Conservation (phyloP, 176 grass and related monocot species). For the Phyllostachys edulis region DNA sequence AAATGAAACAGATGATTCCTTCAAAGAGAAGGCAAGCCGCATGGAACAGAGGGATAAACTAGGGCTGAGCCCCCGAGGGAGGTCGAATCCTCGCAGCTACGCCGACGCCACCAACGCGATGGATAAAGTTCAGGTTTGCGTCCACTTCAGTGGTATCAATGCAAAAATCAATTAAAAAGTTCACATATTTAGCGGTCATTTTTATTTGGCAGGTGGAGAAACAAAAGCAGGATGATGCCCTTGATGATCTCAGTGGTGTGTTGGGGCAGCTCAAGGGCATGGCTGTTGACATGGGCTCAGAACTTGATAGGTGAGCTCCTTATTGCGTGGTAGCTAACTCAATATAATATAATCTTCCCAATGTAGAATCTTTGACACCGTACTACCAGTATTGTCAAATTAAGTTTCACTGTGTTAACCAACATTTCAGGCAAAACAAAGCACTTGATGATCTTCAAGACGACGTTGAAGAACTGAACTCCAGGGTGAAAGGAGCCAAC, state of each 20-base stretch:
- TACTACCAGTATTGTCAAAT: background rate
- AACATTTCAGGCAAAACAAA: conserved; percentile 60
- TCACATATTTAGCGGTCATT: background rate
- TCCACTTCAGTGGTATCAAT: background rate
- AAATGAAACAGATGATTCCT: conserved; percentile 51
- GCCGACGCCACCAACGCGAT: conserved; percentile 48
- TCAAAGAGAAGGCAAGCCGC: conserved; percentile 56
- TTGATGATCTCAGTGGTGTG: conserved; percentile 68
- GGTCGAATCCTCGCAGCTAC: conserved; percentile 37
- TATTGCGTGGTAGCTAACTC: background rate
- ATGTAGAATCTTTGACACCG: background rate
- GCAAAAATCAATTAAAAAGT: too few species aligned
- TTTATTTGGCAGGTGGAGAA: conserved; percentile 58
- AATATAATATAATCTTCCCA: background rate
- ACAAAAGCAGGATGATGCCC: conserved; percentile 68
- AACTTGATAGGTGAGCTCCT: conserved; percentile 57
- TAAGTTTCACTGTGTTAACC: background rate
- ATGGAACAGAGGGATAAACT: conserved; percentile 77
- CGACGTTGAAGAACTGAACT: conserved; percentile 73
- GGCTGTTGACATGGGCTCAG: conserved; percentile 75
- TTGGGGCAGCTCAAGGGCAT: conserved; percentile 81
- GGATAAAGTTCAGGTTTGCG: conserved; percentile 72
- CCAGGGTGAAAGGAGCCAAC: conserved; percentile 63
- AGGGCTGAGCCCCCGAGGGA: conserved; percentile 55
- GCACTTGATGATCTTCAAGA: conserved; percentile 50